These are phyloP conservation scores for Globisporangium okanoganense DNA, from an alignment of 352 stramenopile genomes.

Conservation along the genomic window DNA sequence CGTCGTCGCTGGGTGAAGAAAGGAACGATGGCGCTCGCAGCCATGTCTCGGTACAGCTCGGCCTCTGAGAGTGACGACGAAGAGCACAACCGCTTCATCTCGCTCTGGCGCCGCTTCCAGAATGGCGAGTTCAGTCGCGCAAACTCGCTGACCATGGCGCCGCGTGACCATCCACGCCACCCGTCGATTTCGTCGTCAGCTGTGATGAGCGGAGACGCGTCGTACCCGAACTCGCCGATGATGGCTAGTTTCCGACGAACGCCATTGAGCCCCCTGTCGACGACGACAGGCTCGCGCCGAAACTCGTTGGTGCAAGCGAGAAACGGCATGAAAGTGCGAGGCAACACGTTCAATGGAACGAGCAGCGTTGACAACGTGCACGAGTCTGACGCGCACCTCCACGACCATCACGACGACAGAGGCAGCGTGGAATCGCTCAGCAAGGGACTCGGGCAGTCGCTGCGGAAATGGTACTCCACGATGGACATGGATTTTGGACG, in stretches of 20 bases:
- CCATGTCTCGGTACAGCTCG: conserved; percentile 41
- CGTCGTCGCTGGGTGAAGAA: conserved; percentile 80
- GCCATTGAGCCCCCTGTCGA: conserved; percentile 31
- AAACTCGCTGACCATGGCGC: conserved; percentile 56
- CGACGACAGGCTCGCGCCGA: background rate
- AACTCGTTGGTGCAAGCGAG: conserved; percentile 13
- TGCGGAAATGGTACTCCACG: conserved; percentile 75
- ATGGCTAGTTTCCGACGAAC: conserved; percentile 51
- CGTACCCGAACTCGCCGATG: conserved; percentile 62
- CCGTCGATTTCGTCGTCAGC: conserved; percentile 34
- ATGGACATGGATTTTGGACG: conserved; percentile 71
- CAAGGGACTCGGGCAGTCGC: conserved; percentile 45
- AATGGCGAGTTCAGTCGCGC: conserved; percentile 61
- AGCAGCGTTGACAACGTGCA: background rate
- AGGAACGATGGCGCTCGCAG: conserved; percentile 27
- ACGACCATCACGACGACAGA: conserved; percentile 14
- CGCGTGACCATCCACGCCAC: conserved; percentile 20
- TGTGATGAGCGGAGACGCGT: conserved; percentile 41
- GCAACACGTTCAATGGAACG: conserved; percentile 10
- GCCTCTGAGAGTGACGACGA: conserved; percentile 70
- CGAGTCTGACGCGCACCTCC: conserved; percentile 7
- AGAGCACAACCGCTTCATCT: conserved; percentile 55
- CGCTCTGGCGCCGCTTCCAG: conserved; percentile 68
- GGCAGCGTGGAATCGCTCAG: conserved; percentile 48
- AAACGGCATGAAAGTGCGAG: conserved; percentile 6